Evolutionary conservation across 2,329 filamentous ascomycete genomes (phyloP), one percentile per base, ranked within the genome.

Genomic region (Calonectria pseudoreteaudii): DNA sequence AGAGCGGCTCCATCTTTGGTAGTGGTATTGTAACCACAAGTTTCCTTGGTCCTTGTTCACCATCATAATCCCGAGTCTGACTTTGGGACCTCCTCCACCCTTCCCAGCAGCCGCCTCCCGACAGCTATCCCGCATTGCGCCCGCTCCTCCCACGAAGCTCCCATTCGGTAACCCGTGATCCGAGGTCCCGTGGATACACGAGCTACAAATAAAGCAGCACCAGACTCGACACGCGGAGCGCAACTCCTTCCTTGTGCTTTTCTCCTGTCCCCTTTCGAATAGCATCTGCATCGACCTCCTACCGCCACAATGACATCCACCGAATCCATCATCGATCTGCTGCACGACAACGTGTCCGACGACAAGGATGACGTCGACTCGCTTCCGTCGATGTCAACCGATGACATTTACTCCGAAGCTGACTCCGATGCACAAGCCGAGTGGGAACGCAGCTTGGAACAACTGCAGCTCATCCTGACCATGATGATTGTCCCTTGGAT

Each of bases 401-500:
- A 89, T 66, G 91, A 93, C 44, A 80, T 86, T 66, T 88, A 88
- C 77, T 88, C 87, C 38, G 91, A 93, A 65, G 88, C 89, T 74
- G 88, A 93, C 74, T 95, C 94, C 49, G 96, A 98, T 83, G 97
- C 97, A 13, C 96, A 99, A 85, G 91, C 91, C 74, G 96, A 99
- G 86, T 99, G 97, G 97, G 94, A 96, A 80, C 94, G 96, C 81
- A 98, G 94, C 80, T 87, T 99, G 76, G 95, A 98, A 85, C 97
- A 99, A 86, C 86, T 99, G 74, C 95, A 99, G 87, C 89, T 98
- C 77, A 89, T 99, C 78, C 86, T 98, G 83, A 98, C 94, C 26
- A 98, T 99, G 95, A 94, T 98, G 64, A 85, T 98, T 79, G 93
- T 99, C 66, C 97, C 97, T 3, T 98, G 98, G 84, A 88, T 95